Percentiles rank a stretch among this genome's conserved stretches.
These are phyloP conservation scores for Pascua sp. DNA, from an alignment of 1,284 basidiomycete species.

Conservation along the genomic window DNA sequence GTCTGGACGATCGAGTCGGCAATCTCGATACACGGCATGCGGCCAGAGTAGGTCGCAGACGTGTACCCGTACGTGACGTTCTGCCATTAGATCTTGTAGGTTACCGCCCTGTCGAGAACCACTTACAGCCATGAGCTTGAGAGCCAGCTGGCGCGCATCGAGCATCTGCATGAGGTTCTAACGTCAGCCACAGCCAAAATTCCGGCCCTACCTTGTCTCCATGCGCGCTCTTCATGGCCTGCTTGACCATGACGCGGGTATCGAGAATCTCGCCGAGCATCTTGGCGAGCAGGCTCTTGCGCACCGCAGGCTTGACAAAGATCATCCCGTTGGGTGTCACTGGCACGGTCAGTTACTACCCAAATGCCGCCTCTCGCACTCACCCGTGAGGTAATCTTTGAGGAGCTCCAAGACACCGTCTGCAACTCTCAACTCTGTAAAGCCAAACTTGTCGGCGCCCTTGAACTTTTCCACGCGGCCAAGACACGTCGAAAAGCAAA, in stretches of 20 bases:
- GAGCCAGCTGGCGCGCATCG: constrained; percentile 80
- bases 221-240: constrained; percentile 79
- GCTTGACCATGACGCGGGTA: constrained; percentile 96
- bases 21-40: constrained; percentile 98
- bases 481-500: constrained; percentile 95
- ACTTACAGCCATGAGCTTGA: constrained; percentile 66
- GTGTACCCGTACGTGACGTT: constrained; percentile 97
- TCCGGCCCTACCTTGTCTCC: constrained; percentile 63
- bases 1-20: constrained; percentile 97
- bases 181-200: constrained; percentile 7
- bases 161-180: constrained; percentile 71
- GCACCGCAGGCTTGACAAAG: constrained; percentile 80
- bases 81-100: constrained; percentile 18
- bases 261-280: constrained; percentile 93
- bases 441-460: constrained; percentile 80
- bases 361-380: constrained; percentile 26
- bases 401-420: constrained; percentile 66
- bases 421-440: constrained; percentile 66
- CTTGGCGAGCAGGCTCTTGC: constrained; percentile 78
- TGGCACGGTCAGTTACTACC: constrained; percentile 40
- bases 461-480: constrained; percentile 80
- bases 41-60: constrained; percentile 83
- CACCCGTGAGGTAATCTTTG: constrained; percentile 70
- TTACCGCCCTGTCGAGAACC: not conserved
- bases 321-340: constrained; percentile 93